Percentiles rank a stretch among this genome's conserved stretches.
Conservation (phyloP, 345 rosid genomes). For the Punica granatum region DNA sequence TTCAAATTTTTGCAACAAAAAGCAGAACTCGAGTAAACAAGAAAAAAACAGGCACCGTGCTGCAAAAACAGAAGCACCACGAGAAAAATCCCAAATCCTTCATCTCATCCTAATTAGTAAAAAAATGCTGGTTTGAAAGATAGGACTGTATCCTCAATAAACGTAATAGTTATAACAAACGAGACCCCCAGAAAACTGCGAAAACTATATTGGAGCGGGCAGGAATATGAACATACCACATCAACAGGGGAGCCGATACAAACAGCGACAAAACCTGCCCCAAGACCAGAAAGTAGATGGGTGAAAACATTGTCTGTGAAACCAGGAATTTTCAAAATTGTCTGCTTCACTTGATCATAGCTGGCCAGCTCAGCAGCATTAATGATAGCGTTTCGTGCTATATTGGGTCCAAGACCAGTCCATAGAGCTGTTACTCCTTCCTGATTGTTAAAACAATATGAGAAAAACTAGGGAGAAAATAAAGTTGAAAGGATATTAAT, state of each 20-base stretch:
- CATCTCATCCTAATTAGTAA: not conserved
- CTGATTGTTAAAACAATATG: conserved; percentile 31
- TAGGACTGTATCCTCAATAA: not conserved
- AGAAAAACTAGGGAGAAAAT: conserved; percentile 10
- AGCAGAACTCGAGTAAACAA: not conserved
- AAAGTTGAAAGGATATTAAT: conserved; percentile 9
- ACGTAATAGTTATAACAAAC: not conserved
- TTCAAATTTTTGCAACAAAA: not conserved
- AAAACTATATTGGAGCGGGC: not conserved
- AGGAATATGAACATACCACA: conserved; percentile 45
- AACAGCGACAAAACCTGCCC: conserved; percentile 97
- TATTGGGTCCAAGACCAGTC: conserved; percentile 95
- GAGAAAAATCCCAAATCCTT: not conserved
- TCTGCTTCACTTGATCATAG: conserved; percentile 96
- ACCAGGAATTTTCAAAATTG: conserved; percentile 90
- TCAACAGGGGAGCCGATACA: conserved; percentile 99
- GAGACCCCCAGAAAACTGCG: not conserved
- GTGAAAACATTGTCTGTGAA: conserved; percentile 89
- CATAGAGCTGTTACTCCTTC: conserved; percentile 92
- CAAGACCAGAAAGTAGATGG: conserved; percentile 86
- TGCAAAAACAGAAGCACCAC: not conserved
- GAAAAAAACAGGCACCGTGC: not conserved
- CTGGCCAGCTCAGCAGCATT: conserved; percentile 98
- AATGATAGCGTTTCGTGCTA: conserved; percentile 90
- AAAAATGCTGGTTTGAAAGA: not conserved